Evolutionary conservation across 225 moss, liverwort and hornwort species (phyloP), one percentile per base, ranked within the genome.

Genomic region (Pseudoscleropodium purum): DNA sequence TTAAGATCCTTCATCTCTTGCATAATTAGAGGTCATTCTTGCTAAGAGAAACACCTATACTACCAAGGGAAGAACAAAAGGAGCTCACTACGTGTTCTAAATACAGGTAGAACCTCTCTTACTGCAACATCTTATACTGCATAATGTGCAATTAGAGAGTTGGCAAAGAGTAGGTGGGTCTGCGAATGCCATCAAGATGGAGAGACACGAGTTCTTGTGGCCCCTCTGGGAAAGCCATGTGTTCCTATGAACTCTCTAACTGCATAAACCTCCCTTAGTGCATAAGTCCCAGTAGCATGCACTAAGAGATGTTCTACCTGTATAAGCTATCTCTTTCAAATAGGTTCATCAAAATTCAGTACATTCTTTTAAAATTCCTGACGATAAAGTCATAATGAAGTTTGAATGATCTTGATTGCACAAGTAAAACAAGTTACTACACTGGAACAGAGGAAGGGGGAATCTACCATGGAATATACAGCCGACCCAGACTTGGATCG

Each of bases 401-500:
- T 63, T 70, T 45, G 59, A n/a, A 45, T 52, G 36, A 78, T 14
- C 84, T 68, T 67, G 62, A 68, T 88, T 39, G 52, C 78, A 52
- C 39, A 61, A 85, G 36, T 34, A 79, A n/a, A 81, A 64, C 49
- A 65, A 79, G 36, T 33, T 54, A 36, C 8, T 51, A 57, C 78
- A 75, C 34, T 68, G 51, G 9, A 57, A 60, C 6, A 60, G 65
- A 89, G 79, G 64, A 64, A 86, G 25, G 13, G n/a, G 75, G 86
- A 39, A 90, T 75, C 84, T 84, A 98, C 96, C 93, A 93, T 90
- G 84, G 98, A 94, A 82, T 96, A 94, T n/a, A 93, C 92, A 82
- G 95, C 91, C 49, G 95, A 88, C 88, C 96, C 96, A 66, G 95
- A 93, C 91, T 94, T 94, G 34, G 96, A 92, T 89, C 94, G 97